Evolutionary conservation across 108 stramenopile genomes (phyloP), one percentile per base, ranked within the genome.

Genomic region (Nannochloropsis salina): DNA sequence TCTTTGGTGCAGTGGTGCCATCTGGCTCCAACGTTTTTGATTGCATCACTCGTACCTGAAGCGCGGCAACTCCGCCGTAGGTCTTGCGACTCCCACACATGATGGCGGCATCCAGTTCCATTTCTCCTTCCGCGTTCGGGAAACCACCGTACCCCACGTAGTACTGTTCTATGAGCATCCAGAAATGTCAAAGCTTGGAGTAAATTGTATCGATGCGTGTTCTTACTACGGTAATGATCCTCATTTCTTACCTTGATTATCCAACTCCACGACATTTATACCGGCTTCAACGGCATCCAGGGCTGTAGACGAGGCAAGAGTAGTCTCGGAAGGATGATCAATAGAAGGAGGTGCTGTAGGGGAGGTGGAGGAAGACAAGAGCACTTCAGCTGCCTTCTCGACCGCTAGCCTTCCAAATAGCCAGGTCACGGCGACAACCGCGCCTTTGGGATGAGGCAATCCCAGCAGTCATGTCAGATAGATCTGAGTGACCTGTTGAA

Each of bases 91-190:
- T 43, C 20, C 89, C 89, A 10, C 87, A 86, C 90, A 90, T 90
- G 5, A 90, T 86, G 9, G 90, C 90, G 85, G 90, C 88, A 83
- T 90, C 90, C 44, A 90, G 43, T 43, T 90, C 90, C 90, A 90
- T 90, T 1, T 85, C 22, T 18, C 89, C 89, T 11, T 89, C 45
- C 8, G 89, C 42, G 80, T 90, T 90, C 45, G 90, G 90, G 42
- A 89, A 81, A 43, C 90, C 90, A 40, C 90, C 90, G 9, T 87
- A 82, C 9, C 90, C 90, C 31, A 90, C 90, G 44, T 44, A 90
- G 43, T 90, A 90, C 43, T 90, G 90, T 9, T 87, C 90, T 31
- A 31, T 20, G 42, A 84, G 45, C 61, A 40, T 84, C 84, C 41
- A 84, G 61, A 1, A 80, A n/a, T 80, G n/a, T n/a, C 79, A 80